Conservation (phyloP, 768 basidiomycete species). For the Leucocoprinus sp. region DNA sequence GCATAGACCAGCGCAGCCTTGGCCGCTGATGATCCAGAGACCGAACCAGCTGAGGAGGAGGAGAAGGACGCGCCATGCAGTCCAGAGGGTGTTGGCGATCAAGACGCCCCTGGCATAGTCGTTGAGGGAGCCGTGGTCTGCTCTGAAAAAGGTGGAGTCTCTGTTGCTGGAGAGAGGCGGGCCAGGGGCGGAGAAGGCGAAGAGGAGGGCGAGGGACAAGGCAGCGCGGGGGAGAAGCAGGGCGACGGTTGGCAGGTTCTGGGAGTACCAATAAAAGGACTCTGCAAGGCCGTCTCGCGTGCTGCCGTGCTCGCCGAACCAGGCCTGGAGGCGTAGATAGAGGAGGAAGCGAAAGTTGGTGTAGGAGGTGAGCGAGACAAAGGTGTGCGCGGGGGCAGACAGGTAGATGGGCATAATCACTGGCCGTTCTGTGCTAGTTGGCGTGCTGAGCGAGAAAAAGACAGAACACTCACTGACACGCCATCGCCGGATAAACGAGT, state of each 20-base stretch:
- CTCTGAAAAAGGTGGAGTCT: slow-evolving; percentile 70
- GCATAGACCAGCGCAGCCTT: slow-evolving; percentile 74
- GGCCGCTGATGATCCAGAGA: slow-evolving; percentile 71
- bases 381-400: slow-evolving; percentile 69
- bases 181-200: slow-evolving; percentile 38
- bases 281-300: slow-evolving; percentile 56
- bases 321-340: slow-evolving; percentile 68
- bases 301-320: slow-evolving; percentile 21
- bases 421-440: slow-evolving; percentile 56
- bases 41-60: slow-evolving; percentile 69
- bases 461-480: slow-evolving; percentile 58
- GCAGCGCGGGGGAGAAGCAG: slow-evolving; percentile 82
- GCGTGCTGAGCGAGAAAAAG: slow-evolving; percentile 8
- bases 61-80: slow-evolving; percentile 65
- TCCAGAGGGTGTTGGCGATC: slow-evolving; percentile 74
- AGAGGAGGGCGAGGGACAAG: slow-evolving; percentile 61
- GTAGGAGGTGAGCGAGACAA: slow-evolving; percentile 72
- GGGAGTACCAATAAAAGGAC: slow-evolving; percentile 75
- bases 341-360: slow-evolving; percentile 79
- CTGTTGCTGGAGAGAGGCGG: slow-evolving; percentile 37
- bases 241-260: slow-evolving; percentile 75
- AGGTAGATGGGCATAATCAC: slow-evolving; percentile 77
- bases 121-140: slow-evolving; percentile 57
- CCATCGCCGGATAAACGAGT: slow-evolving; percentile 70
- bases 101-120: slow-evolving; percentile 73